These are phyloP conservation scores for Cyclotella kingstonii DNA, from an alignment of 108 stramenopile genomes.

Conservation along the genomic window DNA sequence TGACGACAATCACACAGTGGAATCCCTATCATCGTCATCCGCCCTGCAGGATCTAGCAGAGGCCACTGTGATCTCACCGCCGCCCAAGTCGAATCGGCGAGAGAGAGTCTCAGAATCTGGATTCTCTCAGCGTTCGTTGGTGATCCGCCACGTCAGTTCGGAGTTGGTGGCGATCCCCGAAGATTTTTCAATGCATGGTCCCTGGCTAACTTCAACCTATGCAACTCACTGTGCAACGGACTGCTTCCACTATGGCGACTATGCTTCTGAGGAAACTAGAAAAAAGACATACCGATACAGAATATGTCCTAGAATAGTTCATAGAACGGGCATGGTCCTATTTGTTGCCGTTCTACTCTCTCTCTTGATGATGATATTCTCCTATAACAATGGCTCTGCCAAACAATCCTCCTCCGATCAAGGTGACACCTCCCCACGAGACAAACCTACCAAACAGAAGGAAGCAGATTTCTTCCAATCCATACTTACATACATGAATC, in stretches of 20 bases:
- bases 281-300: constrained; percentile 17
- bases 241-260: constrained; percentile 4
- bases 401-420: too few species aligned
- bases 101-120: too few species aligned
- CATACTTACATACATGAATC: not conserved
- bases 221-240: too few species aligned
- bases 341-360: too few species aligned
- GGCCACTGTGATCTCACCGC: not conserved
- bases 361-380: too few species aligned
- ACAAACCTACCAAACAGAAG: not conserved
- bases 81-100: not conserved
- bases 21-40: not conserved
- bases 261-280: constrained; percentile 3
- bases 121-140: not conserved
- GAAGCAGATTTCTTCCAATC: not conserved
- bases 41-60: not conserved
- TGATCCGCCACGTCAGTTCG: not conserved
- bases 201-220: too few species aligned
- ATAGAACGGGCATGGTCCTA: not conserved
- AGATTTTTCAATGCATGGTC: constrained; percentile 29
- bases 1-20: constrained; percentile 2
- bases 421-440: too few species aligned
- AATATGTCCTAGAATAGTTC: not conserved
- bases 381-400: too few species aligned
- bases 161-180: constrained; percentile 24